These are phyloP conservation scores for Tolypocladium pustulatum DNA, from an alignment of 2,329 filamentous ascomycete genomes.

Conservation along the genomic window DNA sequence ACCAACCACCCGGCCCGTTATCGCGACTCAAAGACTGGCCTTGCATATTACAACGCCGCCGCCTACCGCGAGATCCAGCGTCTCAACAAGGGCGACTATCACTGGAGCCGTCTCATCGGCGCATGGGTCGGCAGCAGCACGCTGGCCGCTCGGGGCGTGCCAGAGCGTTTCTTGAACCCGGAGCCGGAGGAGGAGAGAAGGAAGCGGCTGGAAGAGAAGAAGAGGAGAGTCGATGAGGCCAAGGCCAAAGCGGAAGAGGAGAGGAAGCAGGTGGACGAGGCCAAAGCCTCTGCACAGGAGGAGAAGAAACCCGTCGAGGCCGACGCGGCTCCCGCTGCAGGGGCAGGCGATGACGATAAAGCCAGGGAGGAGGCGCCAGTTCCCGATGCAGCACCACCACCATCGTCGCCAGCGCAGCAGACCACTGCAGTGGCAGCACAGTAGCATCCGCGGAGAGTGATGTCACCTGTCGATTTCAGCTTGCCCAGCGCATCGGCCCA, in stretches of 20 bases:
- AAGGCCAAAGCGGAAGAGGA: neutral
- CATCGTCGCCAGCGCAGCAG: neutral
- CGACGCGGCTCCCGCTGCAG: neutral
- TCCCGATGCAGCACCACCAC: neutral
- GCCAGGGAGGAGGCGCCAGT: neutral
- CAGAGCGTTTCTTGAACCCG: slow-evolving; percentile 56
- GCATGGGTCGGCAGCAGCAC: slow-evolving; percentile 67
- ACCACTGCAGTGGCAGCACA: neutral
- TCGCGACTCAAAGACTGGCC: slow-evolving; percentile 71
- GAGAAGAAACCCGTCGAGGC: neutral
- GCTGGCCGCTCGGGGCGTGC: slow-evolving; percentile 64
- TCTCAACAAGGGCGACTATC: slow-evolving; percentile 61
- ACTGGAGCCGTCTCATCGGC: slow-evolving; percentile 72
- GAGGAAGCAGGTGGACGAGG: slow-evolving; percentile 4
- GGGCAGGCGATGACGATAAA: neutral
- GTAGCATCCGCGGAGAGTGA: neutral
- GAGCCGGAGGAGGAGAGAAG: slow-evolving; percentile 13
- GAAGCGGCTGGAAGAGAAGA: slow-evolving; percentile 9
- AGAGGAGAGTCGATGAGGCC: slow-evolving; percentile 4
- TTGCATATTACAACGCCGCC: slow-evolving; percentile 68
- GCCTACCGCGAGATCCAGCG: slow-evolving; percentile 77
- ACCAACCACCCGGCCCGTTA: slow-evolving; percentile 75
- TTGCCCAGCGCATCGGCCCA: neutral
- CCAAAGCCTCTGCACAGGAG: slow-evolving; percentile 2
- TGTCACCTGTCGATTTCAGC: neutral